Base-by-base conservation (phyloP, 768 basidiomycete species). In the Mycena leptocephala region DNA sequence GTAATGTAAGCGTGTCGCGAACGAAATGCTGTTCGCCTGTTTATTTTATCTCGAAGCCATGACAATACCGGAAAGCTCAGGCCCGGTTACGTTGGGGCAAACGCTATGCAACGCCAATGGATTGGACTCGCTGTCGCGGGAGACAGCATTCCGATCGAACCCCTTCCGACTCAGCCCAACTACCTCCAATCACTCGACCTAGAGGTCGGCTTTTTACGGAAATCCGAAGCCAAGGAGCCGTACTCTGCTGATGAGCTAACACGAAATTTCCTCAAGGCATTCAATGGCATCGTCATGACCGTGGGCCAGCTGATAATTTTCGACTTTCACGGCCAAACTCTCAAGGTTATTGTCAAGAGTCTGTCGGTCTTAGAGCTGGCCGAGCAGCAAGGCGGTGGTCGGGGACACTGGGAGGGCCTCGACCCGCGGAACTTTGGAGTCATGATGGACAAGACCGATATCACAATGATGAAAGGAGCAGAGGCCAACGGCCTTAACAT, bases 161-260 rank as follows among this genome's bases (percentile, higher is more conserved):
- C 90, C 2, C 88, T 96, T 26, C 87, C 91, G 20, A 82, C 89
- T 9, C 87, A 91, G 35, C 90, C 91, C 0, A 87, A 89, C 63
- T 97, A 92, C 83, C 87, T 98, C 20, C 92, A 94, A 78, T 93
- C 93, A 4, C 85, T 98, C 68, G 95, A 98, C 81, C 81, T 99
- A 26, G 95, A 98, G 84, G 88, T 94, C 70, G 92, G 92, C 70
- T 94, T 96, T 82, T 79, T 88, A 59, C 89, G 89, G 62, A 89
- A 90, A 2, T 83, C 86, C 30, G 91, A 94, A 75, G 88, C 90
- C 33, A 82, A 88, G 1, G 94, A 94, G 78, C 89, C 92, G n/a
- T 98, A 94, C 85, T 94, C 95, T 67, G 92, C 93, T 18, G 98
- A 99, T 76, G 97, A 98, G 37, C 94, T 99, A 86, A 90, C 92